Percentiles rank a stretch among this genome's conserved stretches.
Evolutionary conservation across 2,329 filamentous ascomycete genomes (phyloP).

Genomic region (Aspergillus proliferans): DNA sequence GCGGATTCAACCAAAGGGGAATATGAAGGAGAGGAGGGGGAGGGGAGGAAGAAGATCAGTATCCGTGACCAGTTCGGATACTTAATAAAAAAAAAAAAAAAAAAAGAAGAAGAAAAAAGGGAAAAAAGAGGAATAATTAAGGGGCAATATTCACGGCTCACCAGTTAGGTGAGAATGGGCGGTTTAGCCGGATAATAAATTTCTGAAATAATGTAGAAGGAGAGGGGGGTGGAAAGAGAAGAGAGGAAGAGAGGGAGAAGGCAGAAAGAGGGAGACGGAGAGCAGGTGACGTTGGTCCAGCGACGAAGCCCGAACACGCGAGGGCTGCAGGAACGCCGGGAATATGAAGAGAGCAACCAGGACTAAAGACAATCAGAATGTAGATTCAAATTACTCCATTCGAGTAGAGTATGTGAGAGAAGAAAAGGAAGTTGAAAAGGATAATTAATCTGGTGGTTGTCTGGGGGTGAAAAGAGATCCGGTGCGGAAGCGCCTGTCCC

Average conservation of each 20-base stretch:
- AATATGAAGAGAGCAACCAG: slow-evolving; percentile 13
- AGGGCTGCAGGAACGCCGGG: slow-evolving; percentile 24
- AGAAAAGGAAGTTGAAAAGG: slow-evolving; percentile 7
- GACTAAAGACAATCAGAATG: slow-evolving; percentile 8
- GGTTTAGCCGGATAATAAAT: slow-evolving; percentile 6
- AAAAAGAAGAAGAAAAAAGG: slow-evolving; percentile 5
- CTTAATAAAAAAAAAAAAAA: slow-evolving; percentile 5
- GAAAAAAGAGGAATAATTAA: slow-evolving; percentile 2
- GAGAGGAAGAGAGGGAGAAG: slow-evolving; percentile 11
- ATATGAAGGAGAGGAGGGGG: slow-evolving; percentile 9
- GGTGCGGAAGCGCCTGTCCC: slow-evolving; percentile 3
- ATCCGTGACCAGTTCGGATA: not conserved
- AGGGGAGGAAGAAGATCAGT: slow-evolving; percentile 1
- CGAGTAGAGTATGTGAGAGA: not conserved
- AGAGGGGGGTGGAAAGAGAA: slow-evolving; percentile 15
- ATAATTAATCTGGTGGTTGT: slow-evolving; percentile 1
- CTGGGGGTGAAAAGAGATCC: not conserved
- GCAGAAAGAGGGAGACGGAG: slow-evolving; percentile 14
- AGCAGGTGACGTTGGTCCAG: slow-evolving; percentile 29
- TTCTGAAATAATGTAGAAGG: slow-evolving; percentile 1
- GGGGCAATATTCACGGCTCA: slow-evolving; percentile 1
- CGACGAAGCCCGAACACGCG: slow-evolving; percentile 25
- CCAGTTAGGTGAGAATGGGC: not conserved
- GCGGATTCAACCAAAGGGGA: slow-evolving; percentile 8
- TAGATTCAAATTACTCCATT: not conserved